phyloP scores from a whole-genome alignment of 2,329 filamentous ascomycete species.

The Dryadomyces quercus-mongolicae region DNA sequence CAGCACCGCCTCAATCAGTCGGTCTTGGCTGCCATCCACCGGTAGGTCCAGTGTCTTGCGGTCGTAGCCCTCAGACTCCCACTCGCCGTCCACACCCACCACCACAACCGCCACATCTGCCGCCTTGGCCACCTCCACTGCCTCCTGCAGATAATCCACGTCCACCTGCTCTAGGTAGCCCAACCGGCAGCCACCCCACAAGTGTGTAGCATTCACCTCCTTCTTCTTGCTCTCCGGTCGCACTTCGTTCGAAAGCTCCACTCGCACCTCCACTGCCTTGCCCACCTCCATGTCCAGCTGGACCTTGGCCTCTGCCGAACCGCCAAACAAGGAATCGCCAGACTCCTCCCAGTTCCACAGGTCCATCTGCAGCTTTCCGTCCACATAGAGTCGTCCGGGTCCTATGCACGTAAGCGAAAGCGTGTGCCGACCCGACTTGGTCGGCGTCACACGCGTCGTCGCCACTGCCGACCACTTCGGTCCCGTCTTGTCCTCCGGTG shows the following conservation, averaged over 20 bases:
- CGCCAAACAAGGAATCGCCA: slow-evolving; percentile 43
- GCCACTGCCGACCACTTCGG: slow-evolving; percentile 53
- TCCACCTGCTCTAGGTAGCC: neutral
- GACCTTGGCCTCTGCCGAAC: slow-evolving; percentile 51
- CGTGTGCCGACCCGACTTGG: slow-evolving; percentile 48
- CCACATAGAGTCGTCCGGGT: slow-evolving; percentile 46
- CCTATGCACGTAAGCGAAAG: slow-evolving; percentile 58
- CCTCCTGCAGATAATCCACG: slow-evolving; percentile 3
- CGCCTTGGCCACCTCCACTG: slow-evolving; percentile 26
- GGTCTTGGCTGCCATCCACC: slow-evolving; percentile 29
- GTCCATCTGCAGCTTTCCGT: slow-evolving; percentile 48
- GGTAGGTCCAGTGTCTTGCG: slow-evolving; percentile 9
- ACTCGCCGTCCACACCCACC: slow-evolving; percentile 38
- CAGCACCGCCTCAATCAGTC: slow-evolving; percentile 20
- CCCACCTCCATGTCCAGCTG: slow-evolving; percentile 47
- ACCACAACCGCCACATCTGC: slow-evolving; percentile 50
- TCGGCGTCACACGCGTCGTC: slow-evolving; percentile 46
- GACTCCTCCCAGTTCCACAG: slow-evolving; percentile 60
- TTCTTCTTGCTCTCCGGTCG: slow-evolving; percentile 49
- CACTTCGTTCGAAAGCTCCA: slow-evolving; percentile 56
- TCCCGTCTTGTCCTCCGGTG: slow-evolving; percentile 44
- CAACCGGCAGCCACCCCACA: slow-evolving; percentile 53
- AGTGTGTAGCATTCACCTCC: slow-evolving; percentile 44
- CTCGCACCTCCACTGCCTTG: slow-evolving; percentile 46
- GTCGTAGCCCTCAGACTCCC: slow-evolving; percentile 13